Percentiles rank a stretch among this genome's conserved stretches.
Conservation (phyloP, 768 basidiomycete genomes). For the Trametes coccinea region DNA sequence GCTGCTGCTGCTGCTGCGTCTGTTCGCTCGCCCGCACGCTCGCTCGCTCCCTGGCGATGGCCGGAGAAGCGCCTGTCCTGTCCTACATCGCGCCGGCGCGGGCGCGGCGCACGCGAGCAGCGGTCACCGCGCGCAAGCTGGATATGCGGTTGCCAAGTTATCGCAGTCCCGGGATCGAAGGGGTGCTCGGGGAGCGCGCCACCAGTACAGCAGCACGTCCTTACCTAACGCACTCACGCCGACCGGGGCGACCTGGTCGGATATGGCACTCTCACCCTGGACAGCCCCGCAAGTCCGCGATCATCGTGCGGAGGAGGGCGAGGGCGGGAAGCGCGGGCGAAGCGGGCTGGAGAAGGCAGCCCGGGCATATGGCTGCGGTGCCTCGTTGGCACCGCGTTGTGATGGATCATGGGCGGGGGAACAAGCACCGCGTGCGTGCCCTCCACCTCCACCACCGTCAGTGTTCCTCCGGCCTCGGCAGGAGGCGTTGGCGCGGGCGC, state of each 20-base stretch:
- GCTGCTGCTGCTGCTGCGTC: neutral
- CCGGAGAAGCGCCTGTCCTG: too few species aligned
- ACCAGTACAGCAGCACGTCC: neutral
- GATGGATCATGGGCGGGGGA: constrained; percentile 20
- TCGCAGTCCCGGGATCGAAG: neutral
- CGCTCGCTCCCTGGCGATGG: neutral
- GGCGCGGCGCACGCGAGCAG: neutral
- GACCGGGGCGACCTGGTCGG: neutral
- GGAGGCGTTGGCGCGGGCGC: neutral
- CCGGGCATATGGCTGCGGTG: constrained; percentile 19
- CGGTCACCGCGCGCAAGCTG: neutral
- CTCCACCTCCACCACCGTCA: neutral
- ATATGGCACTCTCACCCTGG: constrained; percentile 11
- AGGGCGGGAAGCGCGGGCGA: neutral
- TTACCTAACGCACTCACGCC: too few species aligned
- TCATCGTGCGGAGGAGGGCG: constrained; percentile 3
- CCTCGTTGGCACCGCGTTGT: constrained; percentile 30
- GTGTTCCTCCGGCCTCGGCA: constrained; percentile 8
- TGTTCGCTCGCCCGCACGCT: neutral
- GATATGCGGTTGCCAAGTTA: neutral
- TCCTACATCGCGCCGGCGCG: neutral
- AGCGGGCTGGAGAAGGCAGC: neutral
- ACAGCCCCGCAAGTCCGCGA: constrained; percentile 13
- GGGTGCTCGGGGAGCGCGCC: constrained; percentile 12
- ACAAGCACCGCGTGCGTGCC: constrained; percentile 11